phyloP scores from a whole-genome alignment of 441 rosid species.

The Isatis lusitanica region DNA sequence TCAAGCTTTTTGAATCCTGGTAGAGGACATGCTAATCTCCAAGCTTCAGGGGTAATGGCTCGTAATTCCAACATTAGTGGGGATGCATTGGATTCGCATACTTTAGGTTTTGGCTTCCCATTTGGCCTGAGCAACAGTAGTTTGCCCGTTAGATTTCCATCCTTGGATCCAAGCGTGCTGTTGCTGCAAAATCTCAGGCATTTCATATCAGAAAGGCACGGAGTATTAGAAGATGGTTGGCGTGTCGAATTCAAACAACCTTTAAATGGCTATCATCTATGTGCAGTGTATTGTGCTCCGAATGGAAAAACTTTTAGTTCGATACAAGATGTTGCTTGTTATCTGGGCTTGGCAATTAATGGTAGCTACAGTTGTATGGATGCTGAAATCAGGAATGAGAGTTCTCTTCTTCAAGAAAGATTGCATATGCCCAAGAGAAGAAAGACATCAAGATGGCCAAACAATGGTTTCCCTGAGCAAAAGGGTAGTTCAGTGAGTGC shows the following conservation, averaged over 20 bases:
- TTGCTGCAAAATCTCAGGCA: conserved; percentile 76
- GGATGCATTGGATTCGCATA: conserved; percentile 49
- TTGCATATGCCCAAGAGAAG: conserved; percentile 56
- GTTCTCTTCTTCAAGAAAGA: conserved; percentile 55
- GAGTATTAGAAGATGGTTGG: conserved; percentile 86
- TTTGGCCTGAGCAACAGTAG: conserved; percentile 48
- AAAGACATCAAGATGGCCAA: conserved; percentile 52
- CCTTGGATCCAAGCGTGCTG: conserved; percentile 66
- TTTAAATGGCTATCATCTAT: conserved; percentile 46
- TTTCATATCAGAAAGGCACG: conserved; percentile 76
- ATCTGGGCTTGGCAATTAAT: conserved; percentile 71
- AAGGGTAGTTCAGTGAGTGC: conserved; percentile 48
- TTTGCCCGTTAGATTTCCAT: conserved; percentile 52
- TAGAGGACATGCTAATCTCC: conserved; percentile 54
- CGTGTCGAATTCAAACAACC: conserved; percentile 68
- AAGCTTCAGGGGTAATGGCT: conserved; percentile 49
- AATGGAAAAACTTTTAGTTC: conserved; percentile 83
- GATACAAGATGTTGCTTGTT: conserved; percentile 75
- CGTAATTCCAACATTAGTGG: conserved; percentile 46
- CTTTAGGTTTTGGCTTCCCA: conserved; percentile 55
- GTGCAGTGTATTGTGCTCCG: conserved; percentile 75
- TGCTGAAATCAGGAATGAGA: conserved; percentile 47
- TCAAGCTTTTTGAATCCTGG: conserved; percentile 47
- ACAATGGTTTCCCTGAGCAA: conserved; percentile 58
- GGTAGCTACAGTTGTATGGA: conserved; percentile 50